phyloP scores from a whole-genome alignment of 768 basidiomycete genomes.

The Boletus sensibilis region DNA sequence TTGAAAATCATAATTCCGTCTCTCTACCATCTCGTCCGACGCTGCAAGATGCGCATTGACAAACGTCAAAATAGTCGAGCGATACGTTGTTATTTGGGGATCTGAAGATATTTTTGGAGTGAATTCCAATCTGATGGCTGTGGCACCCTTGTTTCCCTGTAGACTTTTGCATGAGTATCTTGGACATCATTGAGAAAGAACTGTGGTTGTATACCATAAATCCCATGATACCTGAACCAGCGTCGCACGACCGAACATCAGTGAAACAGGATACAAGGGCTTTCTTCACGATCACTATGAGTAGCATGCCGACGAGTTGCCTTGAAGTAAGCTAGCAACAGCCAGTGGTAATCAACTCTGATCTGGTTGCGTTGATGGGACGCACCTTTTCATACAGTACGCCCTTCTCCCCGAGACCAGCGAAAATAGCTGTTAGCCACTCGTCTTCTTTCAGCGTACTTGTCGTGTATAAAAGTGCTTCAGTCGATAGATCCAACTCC shows the following conservation, averaged over 20 bases:
- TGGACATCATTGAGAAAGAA: neutral
- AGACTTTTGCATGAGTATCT: neutral
- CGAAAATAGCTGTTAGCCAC: slow-evolving; percentile 65
- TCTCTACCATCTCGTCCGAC: slow-evolving; percentile 75
- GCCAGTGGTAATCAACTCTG: neutral
- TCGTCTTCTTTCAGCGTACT: slow-evolving; percentile 64
- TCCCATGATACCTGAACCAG: slow-evolving; percentile 76
- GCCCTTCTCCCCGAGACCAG: slow-evolving; percentile 66
- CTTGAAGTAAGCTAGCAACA: slow-evolving; percentile 60
- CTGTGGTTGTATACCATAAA: slow-evolving; percentile 54
- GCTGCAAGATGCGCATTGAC: slow-evolving; percentile 84
- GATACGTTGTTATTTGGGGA: slow-evolving; percentile 20
- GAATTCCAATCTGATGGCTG: slow-evolving; percentile 61
- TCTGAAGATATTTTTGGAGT: slow-evolving; percentile 38
- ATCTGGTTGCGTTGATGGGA: neutral
- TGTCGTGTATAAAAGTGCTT: slow-evolving; percentile 71
- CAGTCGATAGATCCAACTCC: slow-evolving; percentile 75
- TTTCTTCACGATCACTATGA: slow-evolving; percentile 66
- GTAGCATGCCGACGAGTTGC: slow-evolving; percentile 83
- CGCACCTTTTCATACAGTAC: slow-evolving; percentile 64
- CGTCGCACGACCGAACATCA: slow-evolving; percentile 48
- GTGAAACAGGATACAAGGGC: slow-evolving; percentile 48
- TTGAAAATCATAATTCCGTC: slow-evolving; percentile 70
- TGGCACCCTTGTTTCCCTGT: slow-evolving; percentile 84
- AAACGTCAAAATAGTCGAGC: slow-evolving; percentile 60